Conservation (phyloP, 306 rosid genomes). For the Inga laurina region DNA sequence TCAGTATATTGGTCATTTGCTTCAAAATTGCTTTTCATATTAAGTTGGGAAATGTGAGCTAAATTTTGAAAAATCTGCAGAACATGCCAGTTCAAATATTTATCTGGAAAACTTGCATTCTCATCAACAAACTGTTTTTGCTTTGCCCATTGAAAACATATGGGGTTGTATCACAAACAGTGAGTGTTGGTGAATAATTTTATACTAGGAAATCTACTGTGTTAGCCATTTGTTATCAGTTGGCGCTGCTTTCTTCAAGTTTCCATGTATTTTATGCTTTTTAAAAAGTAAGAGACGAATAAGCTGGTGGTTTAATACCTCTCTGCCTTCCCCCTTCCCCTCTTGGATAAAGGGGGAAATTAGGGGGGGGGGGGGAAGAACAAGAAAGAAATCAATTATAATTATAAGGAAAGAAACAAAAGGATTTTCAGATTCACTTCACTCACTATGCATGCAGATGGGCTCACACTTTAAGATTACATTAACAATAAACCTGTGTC, state of each 20-base stretch:
- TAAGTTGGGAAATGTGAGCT: neutral
- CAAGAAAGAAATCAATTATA: neutral
- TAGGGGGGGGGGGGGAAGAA: neutral
- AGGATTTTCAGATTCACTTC: neutral
- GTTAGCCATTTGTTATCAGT: neutral
- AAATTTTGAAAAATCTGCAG: neutral
- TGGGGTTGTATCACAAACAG: neutral
- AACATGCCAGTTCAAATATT: neutral
- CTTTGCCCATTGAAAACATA: neutral
- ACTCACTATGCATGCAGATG: neutral
- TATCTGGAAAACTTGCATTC: neutral
- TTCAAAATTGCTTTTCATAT: neutral
- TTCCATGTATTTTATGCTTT: neutral
- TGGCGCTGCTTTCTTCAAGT: neutral
- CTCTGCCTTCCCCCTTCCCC: neutral
- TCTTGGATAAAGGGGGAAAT: neutral
- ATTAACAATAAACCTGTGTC: neutral
- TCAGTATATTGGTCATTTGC: slow-evolving; percentile 2
- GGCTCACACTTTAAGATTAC: neutral
- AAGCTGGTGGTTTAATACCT: neutral
- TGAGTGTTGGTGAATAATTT: neutral
- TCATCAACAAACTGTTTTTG: neutral
- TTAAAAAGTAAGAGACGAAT: neutral
- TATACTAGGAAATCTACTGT: neutral
- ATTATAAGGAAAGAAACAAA: neutral